Percentiles rank a stretch among this genome's conserved stretches.
These are phyloP conservation scores for Pulveroboletus sp. DNA, from an alignment of 768 basidiomycete genomes.

Conservation along the genomic window DNA sequence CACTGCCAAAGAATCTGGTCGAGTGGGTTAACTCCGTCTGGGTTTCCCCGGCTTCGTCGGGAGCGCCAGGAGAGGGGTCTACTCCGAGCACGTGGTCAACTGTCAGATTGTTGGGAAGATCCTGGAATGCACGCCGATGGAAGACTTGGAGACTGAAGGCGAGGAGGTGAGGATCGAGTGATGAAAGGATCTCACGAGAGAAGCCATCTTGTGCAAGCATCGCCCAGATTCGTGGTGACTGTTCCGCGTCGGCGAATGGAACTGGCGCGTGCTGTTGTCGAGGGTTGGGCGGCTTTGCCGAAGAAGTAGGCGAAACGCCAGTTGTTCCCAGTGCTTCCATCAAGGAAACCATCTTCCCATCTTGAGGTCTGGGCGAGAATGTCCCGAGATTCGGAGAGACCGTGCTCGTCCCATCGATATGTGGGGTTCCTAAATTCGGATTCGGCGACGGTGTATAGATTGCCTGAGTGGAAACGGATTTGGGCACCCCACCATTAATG, in stretches of 20 bases:
- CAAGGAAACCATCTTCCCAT: constrained; percentile 40
- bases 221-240: constrained; percentile 41
- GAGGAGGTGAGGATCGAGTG: constrained; percentile 57
- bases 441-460: constrained; percentile 50
- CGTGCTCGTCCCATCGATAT: constrained; percentile 4
- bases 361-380: constrained; percentile 53
- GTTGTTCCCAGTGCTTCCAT: constrained; percentile 41
- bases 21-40: constrained; percentile 14
- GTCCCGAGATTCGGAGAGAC: constrained; percentile 44
- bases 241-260: constrained; percentile 21
- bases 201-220: constrained; percentile 63
- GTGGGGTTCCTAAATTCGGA: constrained; percentile 27
- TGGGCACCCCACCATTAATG: constrained; percentile 33
- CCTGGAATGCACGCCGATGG: constrained; percentile 51
- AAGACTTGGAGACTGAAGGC: constrained; percentile 61
- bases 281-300: constrained; percentile 23
- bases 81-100: constrained; percentile 40
- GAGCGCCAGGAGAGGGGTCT: constrained; percentile 18
- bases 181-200: constrained; percentile 59
- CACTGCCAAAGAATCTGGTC: constrained; percentile 57
- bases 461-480: constrained; percentile 50
- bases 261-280: constrained; percentile 24
- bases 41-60: constrained; percentile 3
- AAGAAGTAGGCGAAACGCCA: constrained; percentile 11
- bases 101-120: constrained; percentile 51